Conservation (phyloP, 805 yeast species). For the Candida fluviatilis region DNA sequence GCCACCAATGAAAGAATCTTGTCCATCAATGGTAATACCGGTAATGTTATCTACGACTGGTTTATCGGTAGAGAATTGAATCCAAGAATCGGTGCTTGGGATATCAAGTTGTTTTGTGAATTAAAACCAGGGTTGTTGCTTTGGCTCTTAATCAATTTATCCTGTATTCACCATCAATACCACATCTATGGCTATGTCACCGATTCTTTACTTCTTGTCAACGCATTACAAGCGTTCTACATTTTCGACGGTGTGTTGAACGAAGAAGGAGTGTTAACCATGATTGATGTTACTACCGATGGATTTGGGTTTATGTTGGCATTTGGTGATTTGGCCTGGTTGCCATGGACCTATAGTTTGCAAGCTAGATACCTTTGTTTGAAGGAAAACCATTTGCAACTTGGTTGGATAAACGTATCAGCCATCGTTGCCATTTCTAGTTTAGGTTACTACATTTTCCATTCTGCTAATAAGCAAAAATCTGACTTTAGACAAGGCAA, state of each 20-base stretch:
- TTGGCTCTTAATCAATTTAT: slow-evolving; percentile 74
- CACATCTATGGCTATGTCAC: slow-evolving; percentile 52
- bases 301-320: slow-evolving; percentile 97
- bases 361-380: slow-evolving; percentile 80
- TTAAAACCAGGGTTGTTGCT: slow-evolving; percentile 89
- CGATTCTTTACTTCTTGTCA: slow-evolving; percentile 70
- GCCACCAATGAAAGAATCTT: slow-evolving; percentile 65
- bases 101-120: slow-evolving; percentile 88
- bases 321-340: slow-evolving; percentile 89
- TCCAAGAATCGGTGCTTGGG: slow-evolving; percentile 82
- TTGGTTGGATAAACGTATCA: slow-evolving; percentile 41
- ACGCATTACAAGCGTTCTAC: slow-evolving; percentile 70
- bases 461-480: slow-evolving; percentile 80
- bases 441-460: slow-evolving; percentile 78
- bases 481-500: slow-evolving; percentile 78
- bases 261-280: slow-evolving; percentile 83
- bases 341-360: slow-evolving; percentile 86
- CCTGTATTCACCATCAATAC: slow-evolving; percentile 82
- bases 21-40: slow-evolving; percentile 84
- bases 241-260: slow-evolving; percentile 88
- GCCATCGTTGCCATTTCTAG: slow-evolving; percentile 47
- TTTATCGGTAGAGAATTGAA: slow-evolving; percentile 95
- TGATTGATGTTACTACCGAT: slow-evolving; percentile 96
- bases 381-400: slow-evolving; percentile 44
- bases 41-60: slow-evolving; percentile 79